Evolutionary conservation across 352 stramenopile genomes (phyloP).

Genomic region (Pythium rishiriense): DNA sequence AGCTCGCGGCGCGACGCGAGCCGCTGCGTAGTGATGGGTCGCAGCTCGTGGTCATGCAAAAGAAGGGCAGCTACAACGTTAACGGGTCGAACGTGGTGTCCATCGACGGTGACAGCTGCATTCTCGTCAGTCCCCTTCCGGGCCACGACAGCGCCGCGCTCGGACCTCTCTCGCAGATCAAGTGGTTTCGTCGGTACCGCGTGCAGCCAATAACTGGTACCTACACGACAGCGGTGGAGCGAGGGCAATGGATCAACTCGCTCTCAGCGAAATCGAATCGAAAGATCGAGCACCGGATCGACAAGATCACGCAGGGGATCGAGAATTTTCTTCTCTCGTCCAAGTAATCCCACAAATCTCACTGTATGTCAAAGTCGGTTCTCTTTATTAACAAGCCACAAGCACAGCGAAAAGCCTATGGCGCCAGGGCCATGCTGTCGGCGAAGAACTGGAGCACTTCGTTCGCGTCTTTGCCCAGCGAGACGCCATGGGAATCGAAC

Average conservation of each 20-base stretch:
- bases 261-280: neutral
- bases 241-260: neutral
- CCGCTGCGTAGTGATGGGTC: neutral
- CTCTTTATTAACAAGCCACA: too few species aligned
- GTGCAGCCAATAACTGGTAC: neutral
- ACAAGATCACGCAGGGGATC: neutral
- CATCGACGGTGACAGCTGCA: neutral
- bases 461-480: conserved; percentile 46
- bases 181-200: neutral
- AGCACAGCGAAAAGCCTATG: neutral
- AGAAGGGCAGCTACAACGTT: neutral
- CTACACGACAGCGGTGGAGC: neutral
- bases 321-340: neutral
- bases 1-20: neutral
- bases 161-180: neutral
- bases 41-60: neutral
- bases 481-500: conserved; percentile 51
- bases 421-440: neutral
- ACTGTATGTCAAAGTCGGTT: neutral
- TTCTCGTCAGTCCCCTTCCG: neutral
- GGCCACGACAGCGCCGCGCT: neutral
- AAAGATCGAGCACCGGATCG: neutral
- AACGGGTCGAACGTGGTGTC: neutral
- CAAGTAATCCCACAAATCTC: neutral
- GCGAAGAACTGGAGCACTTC: conserved; percentile 40